These are phyloP conservation scores for Rhizopus sp. DNA, from an alignment of 371 early-diverging fungal genomes.

Conservation along the genomic window DNA sequence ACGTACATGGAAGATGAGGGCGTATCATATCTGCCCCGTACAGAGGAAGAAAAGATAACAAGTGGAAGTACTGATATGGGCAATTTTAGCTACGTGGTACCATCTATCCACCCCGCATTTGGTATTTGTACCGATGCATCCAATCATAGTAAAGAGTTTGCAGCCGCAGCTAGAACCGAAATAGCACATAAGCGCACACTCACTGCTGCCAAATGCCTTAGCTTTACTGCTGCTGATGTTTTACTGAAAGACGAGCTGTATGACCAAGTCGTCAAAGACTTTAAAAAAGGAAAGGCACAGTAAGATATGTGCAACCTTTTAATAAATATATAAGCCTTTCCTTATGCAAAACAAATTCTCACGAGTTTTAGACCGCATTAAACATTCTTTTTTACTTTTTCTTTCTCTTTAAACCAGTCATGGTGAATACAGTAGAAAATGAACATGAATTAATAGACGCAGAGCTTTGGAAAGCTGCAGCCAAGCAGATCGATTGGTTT, in stretches of 20 bases:
- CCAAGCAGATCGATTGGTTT: slow-evolving; percentile 44
- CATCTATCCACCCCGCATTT: slow-evolving; percentile 17
- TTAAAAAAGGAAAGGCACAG: slow-evolving; percentile 19
- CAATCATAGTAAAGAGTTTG: slow-evolving; percentile 46
- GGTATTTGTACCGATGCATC: slow-evolving; percentile 4
- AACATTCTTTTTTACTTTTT: not conserved
- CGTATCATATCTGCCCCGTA: slow-evolving; percentile 31
- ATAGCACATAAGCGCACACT: slow-evolving; percentile 61
- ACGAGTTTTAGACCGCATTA: not conserved
- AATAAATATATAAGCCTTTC: not conserved
- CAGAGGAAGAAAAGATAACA: slow-evolving; percentile 35
- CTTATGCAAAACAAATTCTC: too few species aligned
- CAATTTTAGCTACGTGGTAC: slow-evolving; percentile 50
- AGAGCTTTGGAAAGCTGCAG: slow-evolving; percentile 33
- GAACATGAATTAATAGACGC: slow-evolving; percentile 13
- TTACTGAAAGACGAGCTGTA: slow-evolving; percentile 22
- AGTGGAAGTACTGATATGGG: slow-evolving; percentile 74
- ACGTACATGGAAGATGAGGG: slow-evolving; percentile 48
- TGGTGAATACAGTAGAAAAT: not conserved
- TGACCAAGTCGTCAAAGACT: slow-evolving; percentile 23
- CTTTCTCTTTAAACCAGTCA: not conserved
- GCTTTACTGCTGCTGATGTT: slow-evolving; percentile 31
- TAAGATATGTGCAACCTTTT: not conserved
- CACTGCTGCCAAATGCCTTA: slow-evolving; percentile 42
- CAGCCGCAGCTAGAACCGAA: slow-evolving; percentile 55